Base-by-base conservation (phyloP, 2,329 filamentous ascomycete species). In the Fusarium miscanthi region DNA sequence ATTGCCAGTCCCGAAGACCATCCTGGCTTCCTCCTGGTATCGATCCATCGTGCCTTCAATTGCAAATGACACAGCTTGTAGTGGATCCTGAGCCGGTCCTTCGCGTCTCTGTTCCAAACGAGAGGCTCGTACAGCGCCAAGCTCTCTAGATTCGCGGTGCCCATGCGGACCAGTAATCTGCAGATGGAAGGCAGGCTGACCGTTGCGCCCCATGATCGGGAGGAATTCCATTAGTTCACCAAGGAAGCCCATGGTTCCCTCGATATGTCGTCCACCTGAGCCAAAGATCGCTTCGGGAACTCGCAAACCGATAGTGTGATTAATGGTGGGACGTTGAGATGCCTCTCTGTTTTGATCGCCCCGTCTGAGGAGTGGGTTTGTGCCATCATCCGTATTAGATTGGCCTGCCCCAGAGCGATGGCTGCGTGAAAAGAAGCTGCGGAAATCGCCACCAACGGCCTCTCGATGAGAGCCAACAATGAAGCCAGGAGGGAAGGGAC, bases 11-110 rank as follows among this genome's bases (percentile, higher is more conserved):
- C 93, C 93, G 81, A 96, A 98, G 2, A 98, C 87, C 80, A 99
- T 91, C 71, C 92, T 91, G 13, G 94, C 92, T 81, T 98, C 97
- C 78, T 98, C 94, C 78, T 93, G 90, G 92, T 97, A 99, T 69
- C 96, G 91, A 59, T 88, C 87, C 61, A 88, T 85, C 2, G 96
- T 98, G 13, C 89, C 86, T 41, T 90, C 89, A 13, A 94, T 87
- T 25, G 87, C 84, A 80, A 98, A 98, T 6, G 90, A 85, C 31
- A 95, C 91, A 17, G 94, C 92, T 74, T 93, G 91, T n/a, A 89
- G 86, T 17, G 92, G 92, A 63, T 93, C 92, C 76, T 87, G 82
- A 72, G 84, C 80, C 41, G 82, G 75, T 23, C 72, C 74, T 27
- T 88, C 87, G 17, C 87, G 84, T 30, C 88, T 86, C 42, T 81